phyloP scores from a whole-genome alignment of 176 grass and related monocot species.

The Thinopyrum elongatum region DNA sequence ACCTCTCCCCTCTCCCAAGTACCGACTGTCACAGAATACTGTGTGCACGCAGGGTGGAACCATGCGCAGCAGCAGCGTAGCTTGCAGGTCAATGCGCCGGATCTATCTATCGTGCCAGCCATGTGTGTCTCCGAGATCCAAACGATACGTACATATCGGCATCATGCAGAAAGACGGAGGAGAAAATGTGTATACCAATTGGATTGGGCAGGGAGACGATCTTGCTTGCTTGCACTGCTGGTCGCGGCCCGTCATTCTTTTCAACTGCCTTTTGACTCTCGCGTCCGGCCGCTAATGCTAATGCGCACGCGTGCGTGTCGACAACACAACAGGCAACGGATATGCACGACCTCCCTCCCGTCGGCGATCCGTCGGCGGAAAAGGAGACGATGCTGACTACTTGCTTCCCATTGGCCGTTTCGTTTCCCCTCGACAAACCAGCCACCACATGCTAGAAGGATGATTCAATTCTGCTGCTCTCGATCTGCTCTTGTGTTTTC shows the following conservation, averaged over 20 bases:
- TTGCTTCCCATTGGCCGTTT: background rate
- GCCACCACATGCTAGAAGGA: background rate
- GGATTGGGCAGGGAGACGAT: too few species aligned
- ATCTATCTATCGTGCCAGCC: background rate
- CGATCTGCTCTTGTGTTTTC: background rate
- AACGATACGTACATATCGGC: background rate
- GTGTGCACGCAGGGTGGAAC: background rate
- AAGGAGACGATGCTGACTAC: background rate
- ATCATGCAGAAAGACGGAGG: background rate
- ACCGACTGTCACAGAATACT: background rate
- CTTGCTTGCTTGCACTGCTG: too few species aligned
- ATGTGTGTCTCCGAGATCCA: background rate
- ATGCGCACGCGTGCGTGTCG: conserved; percentile 27
- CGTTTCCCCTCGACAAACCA: too few species aligned
- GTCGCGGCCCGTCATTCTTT: conserved; percentile 6
- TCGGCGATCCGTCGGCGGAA: background rate
- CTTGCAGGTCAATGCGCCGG: background rate
- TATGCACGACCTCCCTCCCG: background rate
- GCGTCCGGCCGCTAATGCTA: background rate
- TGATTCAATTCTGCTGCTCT: conserved; percentile 21
- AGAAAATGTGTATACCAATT: background rate
- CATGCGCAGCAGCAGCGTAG: background rate
- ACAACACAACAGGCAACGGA: conserved; percentile 10
- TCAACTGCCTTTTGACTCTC: conserved; percentile 32
- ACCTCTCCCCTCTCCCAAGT: too few species aligned